phyloP scores from a whole-genome alignment of 2,329 filamentous ascomycete genomes.

The Podosphaera xanthii region DNA sequence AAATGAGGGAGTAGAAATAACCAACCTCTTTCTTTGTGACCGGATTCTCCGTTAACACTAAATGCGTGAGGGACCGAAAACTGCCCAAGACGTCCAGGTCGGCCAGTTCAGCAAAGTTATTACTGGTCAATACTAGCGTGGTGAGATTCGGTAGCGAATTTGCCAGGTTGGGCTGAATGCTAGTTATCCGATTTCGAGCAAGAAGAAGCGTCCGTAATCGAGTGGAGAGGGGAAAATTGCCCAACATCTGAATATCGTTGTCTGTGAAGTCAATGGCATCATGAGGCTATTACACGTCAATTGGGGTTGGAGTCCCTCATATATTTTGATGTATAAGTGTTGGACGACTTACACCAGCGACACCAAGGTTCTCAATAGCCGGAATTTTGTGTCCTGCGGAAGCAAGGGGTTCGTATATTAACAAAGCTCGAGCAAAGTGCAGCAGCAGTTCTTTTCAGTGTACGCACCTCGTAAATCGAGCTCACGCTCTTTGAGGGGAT shows the following conservation, averaged over 20 bases:
- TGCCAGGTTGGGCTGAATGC: conserved; percentile 54
- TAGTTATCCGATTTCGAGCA: conserved; percentile 67
- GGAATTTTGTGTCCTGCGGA: conserved; percentile 90
- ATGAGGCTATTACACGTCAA: conserved; percentile 39
- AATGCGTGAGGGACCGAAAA: conserved; percentile 50
- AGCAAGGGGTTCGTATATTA: conserved; percentile 40
- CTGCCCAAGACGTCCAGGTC: conserved; percentile 62
- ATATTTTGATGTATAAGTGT: neutral
- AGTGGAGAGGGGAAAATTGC: conserved; percentile 81
- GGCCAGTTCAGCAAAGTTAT: conserved; percentile 61
- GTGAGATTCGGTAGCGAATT: conserved; percentile 60
- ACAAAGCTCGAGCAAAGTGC: conserved; percentile 60
- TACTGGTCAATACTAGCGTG: conserved; percentile 63
- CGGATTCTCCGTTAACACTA: conserved; percentile 70
- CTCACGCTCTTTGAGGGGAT: conserved; percentile 95
- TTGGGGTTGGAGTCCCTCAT: neutral
- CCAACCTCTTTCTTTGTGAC: conserved; percentile 78
- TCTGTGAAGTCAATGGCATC: conserved; percentile 97
- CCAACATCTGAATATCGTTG: conserved; percentile 77
- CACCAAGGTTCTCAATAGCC: conserved; percentile 90
- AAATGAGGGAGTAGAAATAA: conserved; percentile 4
- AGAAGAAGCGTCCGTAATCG: conserved; percentile 73
- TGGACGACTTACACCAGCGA: conserved; percentile 50
- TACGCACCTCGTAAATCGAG: conserved; percentile 95
- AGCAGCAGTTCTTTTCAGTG: conserved; percentile 83